phyloP scores from a whole-genome alignment of 192 early-diverging fungal species.

The Gryganskiella cystojenkinii region DNA sequence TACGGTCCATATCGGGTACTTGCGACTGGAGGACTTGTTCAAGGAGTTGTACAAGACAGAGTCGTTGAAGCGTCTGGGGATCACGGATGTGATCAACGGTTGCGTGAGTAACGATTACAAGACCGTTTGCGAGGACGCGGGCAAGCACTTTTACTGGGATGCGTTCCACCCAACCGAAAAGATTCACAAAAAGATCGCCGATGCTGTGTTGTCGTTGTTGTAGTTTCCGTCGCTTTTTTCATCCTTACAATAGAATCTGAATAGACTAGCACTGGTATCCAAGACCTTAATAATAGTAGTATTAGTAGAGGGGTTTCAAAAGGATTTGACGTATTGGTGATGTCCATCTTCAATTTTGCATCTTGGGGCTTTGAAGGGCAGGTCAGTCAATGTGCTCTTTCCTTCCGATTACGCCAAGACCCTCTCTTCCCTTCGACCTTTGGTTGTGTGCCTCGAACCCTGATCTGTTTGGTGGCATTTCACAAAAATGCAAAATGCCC shows the following conservation, averaged over 20 bases:
- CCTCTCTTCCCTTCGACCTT: no score
- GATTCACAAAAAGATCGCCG: slow-evolving; percentile 26
- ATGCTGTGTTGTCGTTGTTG: slow-evolving; percentile 13
- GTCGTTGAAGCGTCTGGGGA: slow-evolving; percentile 22
- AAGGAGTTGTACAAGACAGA: slow-evolving; percentile 4
- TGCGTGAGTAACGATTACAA: slow-evolving; percentile 49
- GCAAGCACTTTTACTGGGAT: slow-evolving; percentile 35
- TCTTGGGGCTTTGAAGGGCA: no score
- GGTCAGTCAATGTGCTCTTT: no score
- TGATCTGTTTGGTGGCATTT: no score
- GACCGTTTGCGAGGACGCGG: slow-evolving; percentile 30
- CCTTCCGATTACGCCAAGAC: no score
- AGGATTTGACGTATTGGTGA: no score
- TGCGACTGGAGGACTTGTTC: slow-evolving; percentile 6
- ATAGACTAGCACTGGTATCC: neutral
- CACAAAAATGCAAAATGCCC: no score
- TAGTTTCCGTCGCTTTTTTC: slow-evolving; percentile 9
- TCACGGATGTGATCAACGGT: slow-evolving; percentile 23
- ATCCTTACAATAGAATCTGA: neutral
- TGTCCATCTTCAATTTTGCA: no score
- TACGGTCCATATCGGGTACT: slow-evolving; percentile 13
- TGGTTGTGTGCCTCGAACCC: no score
- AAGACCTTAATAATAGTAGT: neutral
- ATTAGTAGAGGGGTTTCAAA: no score
- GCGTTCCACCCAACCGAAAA: slow-evolving; percentile 33